These are phyloP conservation scores for Prillingera fragicola DNA, from an alignment of 1,284 basidiomycete genomes.

Conservation along the genomic window DNA sequence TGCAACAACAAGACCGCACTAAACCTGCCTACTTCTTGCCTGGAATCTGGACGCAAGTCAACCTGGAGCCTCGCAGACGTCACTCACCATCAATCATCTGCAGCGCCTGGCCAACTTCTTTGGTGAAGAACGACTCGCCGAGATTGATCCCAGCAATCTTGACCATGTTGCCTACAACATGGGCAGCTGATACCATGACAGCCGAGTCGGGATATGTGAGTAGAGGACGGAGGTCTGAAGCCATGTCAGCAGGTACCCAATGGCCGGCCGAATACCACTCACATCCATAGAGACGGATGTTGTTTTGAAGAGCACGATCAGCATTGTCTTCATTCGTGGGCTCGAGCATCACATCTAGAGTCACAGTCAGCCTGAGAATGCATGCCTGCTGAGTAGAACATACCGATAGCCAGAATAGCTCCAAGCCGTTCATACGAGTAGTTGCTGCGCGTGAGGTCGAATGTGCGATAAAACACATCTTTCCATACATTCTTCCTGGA, in stretches of 20 bases:
- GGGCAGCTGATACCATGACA: conserved; percentile 46
- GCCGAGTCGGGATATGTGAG: conserved; percentile 43
- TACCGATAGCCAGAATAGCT: conserved; percentile 50
- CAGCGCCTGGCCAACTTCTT: conserved; percentile 45
- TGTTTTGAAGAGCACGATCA: conserved; percentile 43
- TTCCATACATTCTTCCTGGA: conserved; percentile 44
- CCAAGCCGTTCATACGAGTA: conserved; percentile 50
- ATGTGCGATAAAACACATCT: conserved; percentile 51
- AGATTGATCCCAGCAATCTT: conserved; percentile 42
- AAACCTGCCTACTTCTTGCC: conserved; percentile 47
- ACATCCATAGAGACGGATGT: conserved; percentile 46
- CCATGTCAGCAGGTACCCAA: background rate
- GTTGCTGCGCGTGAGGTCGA: conserved; percentile 51
- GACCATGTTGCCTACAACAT: conserved; percentile 46
- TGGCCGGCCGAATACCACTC: conserved; percentile 5
- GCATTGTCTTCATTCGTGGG: conserved; percentile 43
- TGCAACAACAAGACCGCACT: conserved; percentile 66
- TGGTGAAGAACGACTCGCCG: conserved; percentile 45
- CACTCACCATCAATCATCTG: conserved; percentile 43
- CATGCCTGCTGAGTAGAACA: conserved; percentile 4
- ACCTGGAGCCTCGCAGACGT: background rate
- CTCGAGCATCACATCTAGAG: conserved; percentile 37
- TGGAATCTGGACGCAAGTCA: conserved; percentile 27
- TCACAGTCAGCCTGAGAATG: background rate
- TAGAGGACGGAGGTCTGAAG: conserved; percentile 40